Base-by-base conservation (phyloP, 106 monocot species). In the Iris macrosiphon region DNA sequence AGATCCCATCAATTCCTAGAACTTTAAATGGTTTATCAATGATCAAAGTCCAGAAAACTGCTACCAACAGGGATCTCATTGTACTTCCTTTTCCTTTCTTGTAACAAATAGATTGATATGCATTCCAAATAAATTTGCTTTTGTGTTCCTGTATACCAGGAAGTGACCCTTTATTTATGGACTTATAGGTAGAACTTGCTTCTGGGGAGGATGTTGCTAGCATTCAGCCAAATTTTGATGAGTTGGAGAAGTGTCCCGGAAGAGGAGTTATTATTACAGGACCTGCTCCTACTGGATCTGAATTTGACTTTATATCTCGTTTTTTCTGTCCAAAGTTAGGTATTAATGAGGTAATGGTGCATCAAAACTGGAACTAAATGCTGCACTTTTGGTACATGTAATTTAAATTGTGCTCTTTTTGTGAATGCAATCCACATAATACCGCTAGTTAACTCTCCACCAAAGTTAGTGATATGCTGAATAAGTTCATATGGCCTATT, bases 311-410 rank as follows among this genome's bases (percentile, higher is more conserved):
- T 35, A 72, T 72, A 29, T 47, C 62, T 13, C 71, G 81, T 22
- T 81, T 59, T 55, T 81, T 81, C 62, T 76, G 81, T 45, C 81
- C 81, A 23, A 90, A 90, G 45, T 20, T 78, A 0, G 89, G 84
- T 33, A 9, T 90, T 57, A 68, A 78, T 58, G 93, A 93, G 88
- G 93, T 88, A 68, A 59, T n/a, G 27, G 14, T 58, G 14, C 7
- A 1, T 58, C 27, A 1, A 24, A n/a, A n/a, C n/a, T n/a, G n/a
- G n/a, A n/a, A n/a, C n/a, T n/a, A n/a, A n/a, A n/a, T n/a, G n/a
- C n/a, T n/a, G n/a, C n/a, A n/a, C n/a, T n/a, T n/a, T n/a, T n/a
- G n/a, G n/a, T n/a, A n/a, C n/a, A n/a, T n/a, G n/a, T n/a, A n/a
- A n/a, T n/a, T n/a, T n/a, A n/a, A n/a, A n/a, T n/a, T n/a, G n/a